Base-by-base conservation (phyloP, 2,329 filamentous ascomycete genomes). In the Lasiodiplodia gonubiensis region DNA sequence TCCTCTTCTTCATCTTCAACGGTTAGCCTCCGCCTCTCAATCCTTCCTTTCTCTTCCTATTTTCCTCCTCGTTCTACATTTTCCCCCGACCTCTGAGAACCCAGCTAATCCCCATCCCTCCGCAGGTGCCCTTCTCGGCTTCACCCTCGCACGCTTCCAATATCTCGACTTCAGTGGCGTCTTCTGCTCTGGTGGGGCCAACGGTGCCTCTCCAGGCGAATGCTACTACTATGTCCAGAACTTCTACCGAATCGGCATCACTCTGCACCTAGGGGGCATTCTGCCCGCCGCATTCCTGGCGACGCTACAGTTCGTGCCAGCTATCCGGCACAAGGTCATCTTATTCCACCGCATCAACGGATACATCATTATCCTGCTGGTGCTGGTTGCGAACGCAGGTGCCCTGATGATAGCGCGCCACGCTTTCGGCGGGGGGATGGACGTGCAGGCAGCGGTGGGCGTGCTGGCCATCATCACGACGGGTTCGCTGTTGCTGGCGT, bases 301-400 rank as follows among this genome's bases (percentile, higher is more conserved):
- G 1, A 70, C 78, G 0, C 72, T 77, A 10, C 82, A 84, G 68
- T 84, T 83, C 72, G 73, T 79, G 0, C 82, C 81, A 0, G 71
- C 75, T 30, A 78, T 83, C 60, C 77, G 82, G 1, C 81, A 86
- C 70, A 84, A 81, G 70, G 72, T 77, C 63, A 76, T 87, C 1
- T 68, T 86, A 2, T 74, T 89, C 25, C 89, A 91, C 72, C 84
- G 88, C 0, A 80, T 90, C 66, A 87, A 84, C 64, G 89, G 89
- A 1, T 89, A 89, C 69, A 42, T 85, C 4, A 74, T 88, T 64
- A 68, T 86, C 0, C 66, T 86, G 0, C 77, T 90, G 0, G 78
- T 84, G 2, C 33, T 84, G 0, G 66, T 84, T 4, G 78, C 79
- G 16, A 83, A 83, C 2, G 78, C 79, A 0, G 85, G 84, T 0